phyloP scores from a whole-genome alignment of 768 basidiomycete genomes.

The Lactifluus subvellereus region DNA sequence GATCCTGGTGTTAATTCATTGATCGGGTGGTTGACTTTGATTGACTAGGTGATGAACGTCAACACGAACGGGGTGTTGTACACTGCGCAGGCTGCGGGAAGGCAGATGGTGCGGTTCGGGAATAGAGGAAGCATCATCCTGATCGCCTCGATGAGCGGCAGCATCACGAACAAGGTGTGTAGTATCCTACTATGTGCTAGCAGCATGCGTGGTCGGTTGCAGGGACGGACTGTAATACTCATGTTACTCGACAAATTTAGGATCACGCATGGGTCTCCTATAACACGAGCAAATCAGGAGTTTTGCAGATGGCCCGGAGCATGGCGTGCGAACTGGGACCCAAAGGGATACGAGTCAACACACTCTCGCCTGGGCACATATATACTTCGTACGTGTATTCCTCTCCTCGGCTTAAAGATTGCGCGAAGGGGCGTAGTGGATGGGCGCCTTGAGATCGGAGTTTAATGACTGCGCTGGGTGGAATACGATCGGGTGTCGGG shows the following conservation, averaged over 20 bases:
- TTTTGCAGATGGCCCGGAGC: slow-evolving; percentile 74
- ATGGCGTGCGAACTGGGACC: slow-evolving; percentile 76
- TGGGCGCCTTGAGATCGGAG: not conserved
- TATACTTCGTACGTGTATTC: slow-evolving; percentile 41
- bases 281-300: slow-evolving; percentile 72
- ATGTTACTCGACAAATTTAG: slow-evolving; percentile 31
- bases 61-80: slow-evolving; percentile 45
- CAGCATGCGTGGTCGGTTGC: not conserved
- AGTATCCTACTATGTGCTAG: not conserved
- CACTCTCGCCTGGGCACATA: slow-evolving; percentile 71
- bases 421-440: not conserved
- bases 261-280: slow-evolving; percentile 73
- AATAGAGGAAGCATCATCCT: slow-evolving; percentile 38
- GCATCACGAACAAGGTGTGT: slow-evolving; percentile 59
- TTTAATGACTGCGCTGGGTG: slow-evolving; percentile 5
- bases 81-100: slow-evolving; percentile 35
- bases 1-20: not conserved
- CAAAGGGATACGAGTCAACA: slow-evolving; percentile 64
- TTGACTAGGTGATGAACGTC: slow-evolving; percentile 51
- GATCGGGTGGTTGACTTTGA: not conserved
- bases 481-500: not conserved
- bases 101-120: slow-evolving; percentile 34
- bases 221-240: no score
- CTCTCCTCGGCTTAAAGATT: not conserved
- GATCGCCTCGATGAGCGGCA: slow-evolving; percentile 41